Percentiles rank a stretch among this genome's conserved stretches.
These are phyloP conservation scores for Tylopilus plumbeoviolaceoides DNA, from an alignment of 768 basidiomycete species.

Conservation along the genomic window DNA sequence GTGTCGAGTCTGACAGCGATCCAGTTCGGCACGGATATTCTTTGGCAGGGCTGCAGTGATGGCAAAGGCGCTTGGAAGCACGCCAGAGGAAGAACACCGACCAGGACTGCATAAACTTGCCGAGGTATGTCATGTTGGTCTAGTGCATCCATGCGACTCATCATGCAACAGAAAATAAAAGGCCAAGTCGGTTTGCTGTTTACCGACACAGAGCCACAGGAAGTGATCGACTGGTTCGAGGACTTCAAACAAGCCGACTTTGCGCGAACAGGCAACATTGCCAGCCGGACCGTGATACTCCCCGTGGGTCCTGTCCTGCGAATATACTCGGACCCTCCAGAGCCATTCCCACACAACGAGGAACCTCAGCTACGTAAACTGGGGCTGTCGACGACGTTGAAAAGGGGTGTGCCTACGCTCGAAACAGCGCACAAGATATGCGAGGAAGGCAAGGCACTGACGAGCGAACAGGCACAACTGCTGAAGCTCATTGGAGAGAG, in stretches of 20 bases:
- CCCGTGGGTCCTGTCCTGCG: conserved; percentile 85
- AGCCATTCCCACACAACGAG: conserved; percentile 95
- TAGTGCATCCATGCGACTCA: conserved; percentile 2
- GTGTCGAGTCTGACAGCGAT: conserved; percentile 4
- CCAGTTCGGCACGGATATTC: conserved; percentile 75
- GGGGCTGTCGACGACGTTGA: conserved; percentile 80
- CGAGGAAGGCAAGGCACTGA: conserved; percentile 73
- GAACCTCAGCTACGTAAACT: conserved; percentile 94
- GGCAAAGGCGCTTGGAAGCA: conserved; percentile 91
- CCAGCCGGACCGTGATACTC: conserved; percentile 68
- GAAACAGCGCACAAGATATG: conserved; percentile 80
- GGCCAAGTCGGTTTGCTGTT: conserved; percentile 94
- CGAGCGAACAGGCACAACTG: conserved; percentile 86
- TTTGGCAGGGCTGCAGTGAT: conserved; percentile 86
- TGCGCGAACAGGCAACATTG: conserved; percentile 82
- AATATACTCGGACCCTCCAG: conserved; percentile 71
- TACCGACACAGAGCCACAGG: conserved; percentile 84
- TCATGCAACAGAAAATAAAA: conserved; percentile 71
- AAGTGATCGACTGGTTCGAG: conserved; percentile 92
- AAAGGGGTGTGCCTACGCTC: conserved; percentile 84
- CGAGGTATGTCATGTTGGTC: conserved; percentile 48
- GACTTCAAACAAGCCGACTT: conserved; percentile 89
- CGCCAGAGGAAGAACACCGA: conserved; percentile 81
- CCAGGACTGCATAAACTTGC: conserved; percentile 77
- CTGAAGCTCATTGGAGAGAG: conserved; percentile 87